Percentiles rank a stretch among this genome's conserved stretches.
Conservation (phyloP, 129 eudicot species). For the Helianthus tuberosus region DNA sequence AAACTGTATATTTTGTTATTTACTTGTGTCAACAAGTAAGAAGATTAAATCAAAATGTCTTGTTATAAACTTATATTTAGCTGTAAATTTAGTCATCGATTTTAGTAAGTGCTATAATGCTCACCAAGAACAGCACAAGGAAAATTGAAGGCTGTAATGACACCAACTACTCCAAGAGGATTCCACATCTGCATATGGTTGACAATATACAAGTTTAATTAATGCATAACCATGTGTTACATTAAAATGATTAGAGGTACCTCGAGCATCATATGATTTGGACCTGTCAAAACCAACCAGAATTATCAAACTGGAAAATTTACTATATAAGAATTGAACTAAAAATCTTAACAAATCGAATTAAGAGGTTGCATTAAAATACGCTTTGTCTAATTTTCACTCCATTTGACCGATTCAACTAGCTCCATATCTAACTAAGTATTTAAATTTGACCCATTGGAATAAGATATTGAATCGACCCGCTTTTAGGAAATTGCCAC, state of each 20-base stretch:
- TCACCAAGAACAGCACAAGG: slow-evolving; percentile 99
- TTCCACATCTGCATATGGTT: slow-evolving; percentile 78
- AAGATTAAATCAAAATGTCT: background rate
- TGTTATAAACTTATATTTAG: background rate
- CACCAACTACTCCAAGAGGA: slow-evolving; percentile 97
- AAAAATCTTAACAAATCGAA: too few species aligned
- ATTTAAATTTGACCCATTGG: too few species aligned
- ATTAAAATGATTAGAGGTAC: slow-evolving; percentile 41
- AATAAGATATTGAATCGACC: too few species aligned
- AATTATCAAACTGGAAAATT: slow-evolving; percentile 15
- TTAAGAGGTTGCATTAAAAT: too few species aligned
- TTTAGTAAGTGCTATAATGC: slow-evolving; percentile 29
- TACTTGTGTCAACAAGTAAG: background rate
- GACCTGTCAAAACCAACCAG: slow-evolving; percentile 62
- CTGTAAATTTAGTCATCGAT: background rate
- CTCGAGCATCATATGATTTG: slow-evolving; percentile 97
- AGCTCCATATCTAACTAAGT: too few species aligned
- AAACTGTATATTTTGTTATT: slow-evolving; percentile 9
- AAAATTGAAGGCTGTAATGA: slow-evolving; percentile 96
- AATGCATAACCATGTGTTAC: slow-evolving; percentile 7
- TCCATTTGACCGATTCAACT: too few species aligned
- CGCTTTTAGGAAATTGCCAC: too few species aligned
- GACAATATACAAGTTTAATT: slow-evolving; percentile 6
- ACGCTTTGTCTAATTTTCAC: too few species aligned
- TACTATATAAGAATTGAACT: too few species aligned